Percentiles rank a stretch among this genome's conserved stretches.
phyloP scores from a whole-genome alignment of 192 early-diverging fungal species.

The Geosiphon pyriformis region DNA sequence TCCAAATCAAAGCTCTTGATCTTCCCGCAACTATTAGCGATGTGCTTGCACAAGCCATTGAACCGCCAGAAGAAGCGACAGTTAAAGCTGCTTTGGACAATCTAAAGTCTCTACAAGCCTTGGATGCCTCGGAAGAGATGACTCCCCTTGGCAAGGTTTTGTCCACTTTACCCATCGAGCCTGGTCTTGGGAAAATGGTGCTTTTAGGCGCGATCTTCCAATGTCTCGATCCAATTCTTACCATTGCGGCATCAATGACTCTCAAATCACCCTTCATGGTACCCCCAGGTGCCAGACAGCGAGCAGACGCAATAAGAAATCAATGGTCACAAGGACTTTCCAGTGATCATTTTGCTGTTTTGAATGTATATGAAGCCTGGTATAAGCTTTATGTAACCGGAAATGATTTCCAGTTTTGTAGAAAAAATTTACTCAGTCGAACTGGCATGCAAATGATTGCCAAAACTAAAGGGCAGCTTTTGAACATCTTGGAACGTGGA shows the following conservation, averaged over 20 bases:
- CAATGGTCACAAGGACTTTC: constrained; percentile 38
- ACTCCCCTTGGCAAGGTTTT: constrained; percentile 63
- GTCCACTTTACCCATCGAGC: constrained; percentile 56
- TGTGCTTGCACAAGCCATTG: constrained; percentile 39
- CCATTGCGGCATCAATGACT: constrained; percentile 52
- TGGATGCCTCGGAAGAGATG: constrained; percentile 45
- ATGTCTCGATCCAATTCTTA: constrained; percentile 64
- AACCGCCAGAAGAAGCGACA: constrained; percentile 39
- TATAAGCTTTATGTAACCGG: constrained; percentile 27
- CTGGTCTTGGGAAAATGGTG: constrained; percentile 64
- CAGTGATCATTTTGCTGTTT: constrained; percentile 42
- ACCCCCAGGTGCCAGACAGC: constrained; percentile 30
- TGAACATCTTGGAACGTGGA: constrained; percentile 37
- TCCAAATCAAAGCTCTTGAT: constrained; percentile 46
- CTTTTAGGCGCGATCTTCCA: constrained; percentile 53
- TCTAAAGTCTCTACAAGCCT: constrained; percentile 35
- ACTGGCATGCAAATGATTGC: constrained; percentile 38
- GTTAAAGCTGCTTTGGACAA: constrained; percentile 35
- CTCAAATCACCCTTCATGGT: constrained; percentile 39
- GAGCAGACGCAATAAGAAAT: constrained; percentile 38
- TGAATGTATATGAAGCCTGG: constrained; percentile 45
- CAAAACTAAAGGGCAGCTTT: constrained; percentile 37
- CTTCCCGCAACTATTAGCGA: constrained; percentile 30
- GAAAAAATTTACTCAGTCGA: constrained; percentile 38
- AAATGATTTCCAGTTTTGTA: constrained; percentile 36